Evolutionary conservation across 179 eudicot genomes (phyloP).

Genomic region (Beta corolliflora): DNA sequence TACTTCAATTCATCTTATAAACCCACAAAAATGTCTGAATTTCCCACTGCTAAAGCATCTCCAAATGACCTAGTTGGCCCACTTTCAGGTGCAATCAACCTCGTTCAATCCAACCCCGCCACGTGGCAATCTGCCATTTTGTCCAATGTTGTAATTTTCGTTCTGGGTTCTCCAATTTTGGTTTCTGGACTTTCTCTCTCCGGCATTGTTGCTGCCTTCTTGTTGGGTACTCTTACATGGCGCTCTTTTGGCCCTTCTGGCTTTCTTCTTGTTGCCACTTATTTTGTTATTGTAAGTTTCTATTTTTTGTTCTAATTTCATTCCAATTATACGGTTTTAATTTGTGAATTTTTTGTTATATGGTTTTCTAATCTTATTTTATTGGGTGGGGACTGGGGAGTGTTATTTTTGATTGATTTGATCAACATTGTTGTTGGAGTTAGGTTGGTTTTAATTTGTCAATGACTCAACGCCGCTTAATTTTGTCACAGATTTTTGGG

Average conservation of each 20-base stretch:
- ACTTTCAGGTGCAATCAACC: conserved; percentile 38
- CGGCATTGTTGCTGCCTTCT: conserved; percentile 82
- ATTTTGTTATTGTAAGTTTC: conserved; percentile 71
- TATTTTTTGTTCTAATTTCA: neutral
- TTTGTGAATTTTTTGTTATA: neutral
- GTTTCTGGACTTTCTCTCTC: conserved; percentile 69
- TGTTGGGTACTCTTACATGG: conserved; percentile 89
- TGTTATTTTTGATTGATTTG: neutral
- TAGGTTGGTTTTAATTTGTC: too few species aligned
- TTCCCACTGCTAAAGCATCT: conserved; percentile 37
- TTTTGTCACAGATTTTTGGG: neutral
- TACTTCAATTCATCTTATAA: neutral
- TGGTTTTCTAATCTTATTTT: neutral
- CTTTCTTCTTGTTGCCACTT: conserved; percentile 80
- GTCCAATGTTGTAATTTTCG: conserved; percentile 61
- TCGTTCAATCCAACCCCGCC: conserved; percentile 58
- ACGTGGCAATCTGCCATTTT: conserved; percentile 80
- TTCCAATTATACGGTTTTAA: neutral
- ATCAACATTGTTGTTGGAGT: neutral
- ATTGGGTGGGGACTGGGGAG: too few species aligned
- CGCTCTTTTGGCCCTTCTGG: conserved; percentile 76
- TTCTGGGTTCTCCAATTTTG: conserved; percentile 77
- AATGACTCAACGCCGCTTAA: too few species aligned
- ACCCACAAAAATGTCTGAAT: conserved; percentile 33
- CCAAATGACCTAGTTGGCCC: conserved; percentile 35